These are phyloP conservation scores for Hyphopichia homilentoma DNA, from an alignment of 805 yeast species.

Conservation along the genomic window DNA sequence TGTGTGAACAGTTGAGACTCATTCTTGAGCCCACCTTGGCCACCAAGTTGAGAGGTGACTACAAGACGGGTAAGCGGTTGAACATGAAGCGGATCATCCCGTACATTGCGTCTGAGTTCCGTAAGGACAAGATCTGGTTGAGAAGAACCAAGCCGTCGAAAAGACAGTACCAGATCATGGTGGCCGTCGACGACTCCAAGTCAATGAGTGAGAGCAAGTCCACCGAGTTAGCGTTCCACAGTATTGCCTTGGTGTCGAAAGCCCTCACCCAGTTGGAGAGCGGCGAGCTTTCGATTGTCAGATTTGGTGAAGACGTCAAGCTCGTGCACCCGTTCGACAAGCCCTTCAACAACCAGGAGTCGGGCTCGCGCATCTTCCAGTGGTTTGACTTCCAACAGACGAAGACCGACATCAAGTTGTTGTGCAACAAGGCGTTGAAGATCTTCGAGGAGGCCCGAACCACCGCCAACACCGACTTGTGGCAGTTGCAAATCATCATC, in stretches of 20 bases:
- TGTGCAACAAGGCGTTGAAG: slow-evolving; percentile 67
- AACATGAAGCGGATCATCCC: slow-evolving; percentile 98
- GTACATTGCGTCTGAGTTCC: slow-evolving; percentile 94
- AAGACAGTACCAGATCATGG: slow-evolving; percentile 96
- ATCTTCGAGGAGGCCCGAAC: slow-evolving; percentile 62
- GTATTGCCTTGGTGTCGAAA: slow-evolving; percentile 89
- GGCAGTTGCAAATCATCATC: slow-evolving; percentile 90
- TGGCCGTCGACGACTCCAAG: slow-evolving; percentile 94
- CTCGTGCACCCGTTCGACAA: slow-evolving; percentile 88
- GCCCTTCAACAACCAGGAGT: slow-evolving; percentile 70
- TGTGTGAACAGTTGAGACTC: slow-evolving; percentile 89
- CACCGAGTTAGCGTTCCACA: slow-evolving; percentile 88
- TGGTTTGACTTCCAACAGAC: slow-evolving; percentile 90
- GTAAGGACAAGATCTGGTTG: slow-evolving; percentile 97
- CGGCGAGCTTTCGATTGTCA: slow-evolving; percentile 85
- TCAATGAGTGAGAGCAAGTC: slow-evolving; percentile 94
- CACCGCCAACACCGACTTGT: slow-evolving; percentile 55
- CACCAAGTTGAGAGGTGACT: slow-evolving; percentile 93
- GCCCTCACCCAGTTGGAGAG: slow-evolving; percentile 92
- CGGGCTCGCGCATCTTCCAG: slow-evolving; percentile 81
- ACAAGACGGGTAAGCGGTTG: slow-evolving; percentile 93
- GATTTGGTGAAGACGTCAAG: slow-evolving; percentile 80
- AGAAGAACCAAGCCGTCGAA: slow-evolving; percentile 96
- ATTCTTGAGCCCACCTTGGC: slow-evolving; percentile 94
- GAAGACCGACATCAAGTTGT: slow-evolving; percentile 74